These are phyloP conservation scores for Emmonsiellopsis sp. DNA, from an alignment of 2,329 filamentous ascomycete species.

Conservation along the genomic window DNA sequence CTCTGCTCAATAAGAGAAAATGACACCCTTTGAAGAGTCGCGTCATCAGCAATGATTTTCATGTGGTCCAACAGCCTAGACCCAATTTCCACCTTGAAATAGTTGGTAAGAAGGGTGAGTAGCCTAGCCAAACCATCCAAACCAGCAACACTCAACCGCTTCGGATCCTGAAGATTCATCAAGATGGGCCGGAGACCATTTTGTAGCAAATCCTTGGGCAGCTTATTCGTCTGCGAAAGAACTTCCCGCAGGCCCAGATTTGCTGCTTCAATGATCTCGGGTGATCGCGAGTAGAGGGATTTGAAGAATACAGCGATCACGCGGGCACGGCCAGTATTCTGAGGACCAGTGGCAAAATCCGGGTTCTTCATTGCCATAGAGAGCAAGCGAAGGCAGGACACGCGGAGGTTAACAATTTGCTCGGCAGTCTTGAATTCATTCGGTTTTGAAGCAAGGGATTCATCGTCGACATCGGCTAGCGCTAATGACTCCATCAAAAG, in stretches of 20 bases:
- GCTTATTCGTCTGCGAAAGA: conserved; percentile 75
- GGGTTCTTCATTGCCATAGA: conserved; percentile 90
- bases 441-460: conserved; percentile 83
- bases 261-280: conserved; percentile 85
- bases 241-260: conserved; percentile 85
- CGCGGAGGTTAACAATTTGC: conserved; percentile 79
- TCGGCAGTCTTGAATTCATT: conserved; percentile 93
- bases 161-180: conserved; percentile 88
- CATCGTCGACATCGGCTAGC: conserved; percentile 87
- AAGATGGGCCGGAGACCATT: conserved; percentile 91
- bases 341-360: conserved; percentile 71
- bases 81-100: conserved; percentile 98
- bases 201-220: conserved; percentile 92
- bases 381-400: conserved; percentile 85
- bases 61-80: conserved; percentile 87
- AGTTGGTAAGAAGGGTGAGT: conserved; percentile 85
- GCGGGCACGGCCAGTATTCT: conserved; percentile 51
- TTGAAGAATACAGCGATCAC: conserved; percentile 98
- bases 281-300: conserved; percentile 84
- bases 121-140: conserved; percentile 85
- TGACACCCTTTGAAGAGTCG: conserved; percentile 74
- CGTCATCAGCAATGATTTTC: conserved; percentile 76
- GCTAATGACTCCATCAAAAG: conserved; percentile 89
- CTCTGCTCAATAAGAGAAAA: conserved; percentile 94
- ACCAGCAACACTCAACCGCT: conserved; percentile 77